Evolutionary conservation across 179 eudicot species (phyloP), one percentile per base, ranked within the genome.

Genomic region (Carnegiea gigantea): DNA sequence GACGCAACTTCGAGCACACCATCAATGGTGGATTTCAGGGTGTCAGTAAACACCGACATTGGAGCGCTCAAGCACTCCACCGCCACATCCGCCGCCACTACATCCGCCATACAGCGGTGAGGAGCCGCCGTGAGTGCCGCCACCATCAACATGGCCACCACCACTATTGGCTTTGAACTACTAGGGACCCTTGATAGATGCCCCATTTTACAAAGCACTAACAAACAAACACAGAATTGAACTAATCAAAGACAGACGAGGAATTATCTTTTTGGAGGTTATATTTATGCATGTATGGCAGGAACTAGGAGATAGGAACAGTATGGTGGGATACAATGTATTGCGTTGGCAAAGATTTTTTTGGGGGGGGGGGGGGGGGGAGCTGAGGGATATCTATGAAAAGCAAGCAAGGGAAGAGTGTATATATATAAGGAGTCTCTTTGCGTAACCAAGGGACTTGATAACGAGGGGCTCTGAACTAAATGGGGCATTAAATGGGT

Each of bases 1-100:
- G 96, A 86, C 1, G 89, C 81, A n/a, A 90, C 95, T 59, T 91
- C 80, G 43, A 83, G 71, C 60, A 94, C 84, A 11, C 81, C 84
- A 68, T 86, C 89, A 49, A 96, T 86, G 33, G 97, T 88, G 6
- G 84, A 80, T 89, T 79, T 83, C 54, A 94, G 77, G 1, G 92
- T 85, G 12, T 87, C 85, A 36, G 79, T 75, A 76, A 96, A 96
- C 60, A 89, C 95, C 24, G 89, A 51, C 0, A 74, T 24, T 0
- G 98, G 90, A 60, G 93, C 95, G 26, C 68, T 86, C 28, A 93
- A 82, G 62, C 86, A 91, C 77, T 87, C 91, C 59, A 67, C 62
- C 38, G 64, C 38, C 43, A 71, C 85, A 20, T 76, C 70, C 46
- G 70, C 77, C 28, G 77, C 73, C 13, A 2, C 3, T 23, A 18